Evolutionary conservation across 768 basidiomycete species (phyloP), one percentile per base, ranked within the genome.

Genomic region (Pisolithus microcarpus): DNA sequence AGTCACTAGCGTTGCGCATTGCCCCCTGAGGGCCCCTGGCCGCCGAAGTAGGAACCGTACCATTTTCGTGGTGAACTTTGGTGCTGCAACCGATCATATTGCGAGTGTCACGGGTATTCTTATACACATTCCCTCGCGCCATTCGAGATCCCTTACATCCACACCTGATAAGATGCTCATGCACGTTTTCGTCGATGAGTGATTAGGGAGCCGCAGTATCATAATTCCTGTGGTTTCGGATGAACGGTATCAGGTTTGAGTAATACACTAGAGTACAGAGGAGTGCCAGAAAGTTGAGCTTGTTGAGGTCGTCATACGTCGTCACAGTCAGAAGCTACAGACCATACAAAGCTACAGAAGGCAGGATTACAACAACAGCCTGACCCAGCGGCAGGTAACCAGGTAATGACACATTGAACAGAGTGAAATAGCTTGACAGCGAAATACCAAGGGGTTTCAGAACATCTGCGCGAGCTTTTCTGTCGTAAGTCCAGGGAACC

Each of bases 381-480:
- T 24, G 40, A 21, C 19, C 40, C 40, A 23, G 40, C 23, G 23
- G 40, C 4, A 8, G 21, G 40, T 13, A 10, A 10, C 40, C 19
- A 21, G 10, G 23, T 3, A 42, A 21, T 42, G 10, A 19, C 16
- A 37, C 13, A 37, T 11, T 18, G 10, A 34, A 31, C 15, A 34
- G 34, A 19, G 31, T 19, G 24, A 23, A 21, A 44, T 31, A 15
- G 34, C 24, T 21, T 11, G 18, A 52, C 18, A 34, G 15, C 18
- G 16, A 18, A 36, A 19, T 15, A 45, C 13, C 18, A 31, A 7
- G 11, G 38, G 42, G 15, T 15, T n/a, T 63, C 52, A 67, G 9
- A 48, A 57, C 44, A 61, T 51, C 38, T 57, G 53, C 30, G 51
- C 40, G 44, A 61, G 48, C 43, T 57, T 62, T 15, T 56, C 56